Conservation (phyloP, 352 stramenopile species). For the Thraustotheca clavata region DNA sequence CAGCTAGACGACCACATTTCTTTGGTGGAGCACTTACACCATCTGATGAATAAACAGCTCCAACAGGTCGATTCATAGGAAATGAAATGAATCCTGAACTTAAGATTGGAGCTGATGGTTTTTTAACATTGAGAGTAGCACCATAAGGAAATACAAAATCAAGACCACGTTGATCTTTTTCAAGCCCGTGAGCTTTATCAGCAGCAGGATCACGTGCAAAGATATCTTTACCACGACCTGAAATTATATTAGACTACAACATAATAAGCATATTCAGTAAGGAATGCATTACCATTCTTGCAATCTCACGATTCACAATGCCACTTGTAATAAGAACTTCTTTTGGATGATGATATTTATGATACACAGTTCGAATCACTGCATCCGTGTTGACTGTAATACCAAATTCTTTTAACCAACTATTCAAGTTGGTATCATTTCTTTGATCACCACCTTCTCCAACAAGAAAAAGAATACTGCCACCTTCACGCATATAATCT, state of each 20-base stretch:
- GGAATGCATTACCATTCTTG: conserved; percentile 36
- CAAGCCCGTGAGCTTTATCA: conserved; percentile 38
- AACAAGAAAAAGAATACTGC: conserved; percentile 87
- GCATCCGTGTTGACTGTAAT: conserved; percentile 83
- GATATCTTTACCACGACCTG: conserved; percentile 49
- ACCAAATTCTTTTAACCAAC: conserved; percentile 90
- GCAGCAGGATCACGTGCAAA: conserved; percentile 28
- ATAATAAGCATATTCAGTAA: background rate
- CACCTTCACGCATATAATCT: conserved; percentile 81
- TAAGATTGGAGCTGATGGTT: conserved; percentile 72
- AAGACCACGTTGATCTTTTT: conserved; percentile 83
- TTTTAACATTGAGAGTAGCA: conserved; percentile 89
- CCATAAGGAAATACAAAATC: conserved; percentile 95
- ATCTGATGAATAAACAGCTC: conserved; percentile 81
- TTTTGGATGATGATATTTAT: conserved; percentile 97
- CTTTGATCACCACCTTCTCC: conserved; percentile 86
- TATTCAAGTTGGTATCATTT: conserved; percentile 92
- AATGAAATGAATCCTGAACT: conserved; percentile 94
- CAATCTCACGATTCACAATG: conserved; percentile 90
- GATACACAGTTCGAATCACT: conserved; percentile 90
- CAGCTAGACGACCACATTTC: conserved; percentile 67
- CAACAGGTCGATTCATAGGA: conserved; percentile 91
- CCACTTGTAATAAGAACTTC: conserved; percentile 93
- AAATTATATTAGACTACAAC: conserved; percentile 45
- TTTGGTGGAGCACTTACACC: conserved; percentile 46